Conservation (phyloP, 2,329 filamentous ascomycete species). For the Neofusicoccum umdonicola region DNA sequence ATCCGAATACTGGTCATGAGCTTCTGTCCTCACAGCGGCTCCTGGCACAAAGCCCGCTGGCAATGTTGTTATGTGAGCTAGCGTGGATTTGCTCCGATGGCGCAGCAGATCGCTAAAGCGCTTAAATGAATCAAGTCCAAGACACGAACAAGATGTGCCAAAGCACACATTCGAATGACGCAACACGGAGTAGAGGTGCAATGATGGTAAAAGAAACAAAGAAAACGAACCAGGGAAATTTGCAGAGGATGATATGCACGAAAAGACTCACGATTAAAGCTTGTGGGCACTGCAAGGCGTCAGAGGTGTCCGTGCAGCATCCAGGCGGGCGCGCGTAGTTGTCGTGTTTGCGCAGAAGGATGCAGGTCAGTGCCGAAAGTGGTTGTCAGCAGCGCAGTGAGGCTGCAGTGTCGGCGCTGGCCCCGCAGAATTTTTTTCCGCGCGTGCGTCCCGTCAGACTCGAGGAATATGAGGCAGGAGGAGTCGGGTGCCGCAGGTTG, state of each 20-base stretch:
- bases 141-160: too few species aligned
- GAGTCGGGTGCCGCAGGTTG: background rate
- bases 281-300: too few species aligned
- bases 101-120: too few species aligned
- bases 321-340: background rate
- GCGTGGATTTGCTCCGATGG: too few species aligned
- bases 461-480: background rate
- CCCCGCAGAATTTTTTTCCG: conserved; percentile 1
- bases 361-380: conserved; percentile 11
- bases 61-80: too few species aligned
- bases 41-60: too few species aligned
- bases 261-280: background rate
- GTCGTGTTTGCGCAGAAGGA: background rate
- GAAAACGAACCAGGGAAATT: background rate
- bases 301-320: background rate
- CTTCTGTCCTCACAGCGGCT: too few species aligned
- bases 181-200: background rate
- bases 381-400: background rate
- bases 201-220: background rate
- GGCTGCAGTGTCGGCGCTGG: background rate
- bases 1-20: too few species aligned
- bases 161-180: background rate
- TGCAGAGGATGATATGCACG: background rate
- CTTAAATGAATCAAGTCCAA: too few species aligned
- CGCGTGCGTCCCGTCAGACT: background rate